Evolutionary conservation across 2,329 filamentous ascomycete genomes (phyloP).

Genomic region (Phoma herbarum): DNA sequence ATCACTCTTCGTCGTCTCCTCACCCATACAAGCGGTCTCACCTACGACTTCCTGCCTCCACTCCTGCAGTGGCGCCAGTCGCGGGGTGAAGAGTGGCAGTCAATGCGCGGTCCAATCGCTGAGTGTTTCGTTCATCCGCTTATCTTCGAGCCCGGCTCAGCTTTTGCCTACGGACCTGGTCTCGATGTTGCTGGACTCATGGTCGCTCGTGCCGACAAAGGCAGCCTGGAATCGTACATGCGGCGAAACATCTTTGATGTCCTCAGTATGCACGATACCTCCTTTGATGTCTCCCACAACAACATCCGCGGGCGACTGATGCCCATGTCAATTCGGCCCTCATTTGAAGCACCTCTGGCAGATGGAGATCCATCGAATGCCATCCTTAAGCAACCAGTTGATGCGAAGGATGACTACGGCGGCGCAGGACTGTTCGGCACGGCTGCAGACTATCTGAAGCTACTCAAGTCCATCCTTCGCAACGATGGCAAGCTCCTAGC

Average conservation of each 20-base stretch:
- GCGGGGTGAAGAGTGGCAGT: conserved; percentile 18
- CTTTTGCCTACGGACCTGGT: conserved; percentile 32
- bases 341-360: conserved; percentile 19
- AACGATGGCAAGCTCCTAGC: conserved; percentile 31
- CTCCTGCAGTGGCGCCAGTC: conserved; percentile 26
- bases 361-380: conserved; percentile 8
- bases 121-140: conserved; percentile 30
- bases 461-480: conserved; percentile 30
- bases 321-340: conserved; percentile 22
- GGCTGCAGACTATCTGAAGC: conserved; percentile 30
- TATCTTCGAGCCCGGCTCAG: conserved; percentile 40
- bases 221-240: conserved; percentile 37
- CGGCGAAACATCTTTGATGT: conserved; percentile 34
- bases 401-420: conserved; percentile 30
- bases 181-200: conserved; percentile 38
- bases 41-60: conserved; percentile 33
- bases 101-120: conserved; percentile 21
- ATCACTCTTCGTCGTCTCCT: conserved; percentile 36
- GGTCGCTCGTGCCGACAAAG: conserved; percentile 33
- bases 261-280: conserved; percentile 34
- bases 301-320: conserved; percentile 28
- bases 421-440: conserved; percentile 31
- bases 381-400: conserved; percentile 11
- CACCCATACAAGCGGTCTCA: conserved; percentile 39
- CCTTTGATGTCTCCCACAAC: conserved; percentile 28